Evolutionary conservation across 768 basidiomycete species (phyloP), one percentile per base, ranked within the genome.

Genomic region (Agrocybe chaxingu): DNA sequence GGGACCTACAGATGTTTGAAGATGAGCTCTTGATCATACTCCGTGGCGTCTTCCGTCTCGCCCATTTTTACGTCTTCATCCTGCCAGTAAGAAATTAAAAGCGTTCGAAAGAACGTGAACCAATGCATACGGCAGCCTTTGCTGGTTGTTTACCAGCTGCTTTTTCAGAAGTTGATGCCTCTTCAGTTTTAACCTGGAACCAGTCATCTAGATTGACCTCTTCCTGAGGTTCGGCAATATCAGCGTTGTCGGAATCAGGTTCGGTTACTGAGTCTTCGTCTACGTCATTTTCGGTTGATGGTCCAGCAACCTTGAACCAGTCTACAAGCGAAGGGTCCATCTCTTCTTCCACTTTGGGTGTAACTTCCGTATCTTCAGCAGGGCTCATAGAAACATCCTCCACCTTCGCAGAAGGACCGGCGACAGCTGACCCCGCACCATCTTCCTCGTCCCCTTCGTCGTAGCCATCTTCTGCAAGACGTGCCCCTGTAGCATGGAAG

Each of bases 1-100:
- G 34, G 11, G 5, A 73, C 86, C 51, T 54, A 92, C 88, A 95
- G 66, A 69, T 97, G 91, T 57, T 66, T 83, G 70, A 97, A 96
- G 46, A 95, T 90, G 54, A 73, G 68, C 18, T 82, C 79, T 40
- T 81, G 74, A 65, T 96, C 92, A 52, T 96, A 95, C 55, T 87
- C 82, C 75, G 80, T 84, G 1, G 81, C 88, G 19, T 67, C 66
- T 0, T 81, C 75, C 29, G 70, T 76, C 59, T 90, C 89, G 9
- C 89, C 92, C 89, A 94, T 93, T 13, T 66, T 73, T 13, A 74
- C 70, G 52, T 77, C 75, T 35, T 54, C 59, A 45, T 51, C 56
- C 45, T 62, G 6, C 35, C 18, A 35, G 5, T n/a, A 24, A 45
- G 19, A 52, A 40, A 36, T 33, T 38, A 13, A 9, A 16, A 36